These are phyloP conservation scores for Eimeria praecox DNA, from an alignment of 169 alveolate genomes.

Conservation along the genomic window DNA sequence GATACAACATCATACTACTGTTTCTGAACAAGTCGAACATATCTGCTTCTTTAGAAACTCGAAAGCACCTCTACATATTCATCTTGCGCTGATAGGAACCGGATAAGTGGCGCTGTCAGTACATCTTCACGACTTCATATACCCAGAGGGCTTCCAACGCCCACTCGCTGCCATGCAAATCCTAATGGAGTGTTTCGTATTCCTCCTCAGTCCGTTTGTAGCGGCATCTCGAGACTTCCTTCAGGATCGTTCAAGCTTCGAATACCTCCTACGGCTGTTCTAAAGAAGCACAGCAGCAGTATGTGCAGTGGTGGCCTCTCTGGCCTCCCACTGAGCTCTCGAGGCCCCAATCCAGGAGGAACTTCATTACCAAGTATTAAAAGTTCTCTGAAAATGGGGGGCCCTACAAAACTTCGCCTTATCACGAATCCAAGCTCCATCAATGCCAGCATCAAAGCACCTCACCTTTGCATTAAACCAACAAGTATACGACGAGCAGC, in stretches of 20 bases:
- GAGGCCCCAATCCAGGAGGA: conserved; percentile 2
- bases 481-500: not conserved
- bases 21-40: not conserved
- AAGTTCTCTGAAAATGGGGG: not conserved
- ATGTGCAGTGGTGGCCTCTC: not conserved
- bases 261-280: not conserved
- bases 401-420: not conserved
- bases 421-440: not conserved
- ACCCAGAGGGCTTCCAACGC: not conserved
- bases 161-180: not conserved
- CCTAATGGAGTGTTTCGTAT: not conserved
- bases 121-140: not conserved
- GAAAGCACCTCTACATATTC: not conserved
- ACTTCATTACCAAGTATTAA: not conserved
- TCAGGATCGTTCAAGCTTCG: not conserved
- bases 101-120: not conserved
- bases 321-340: not conserved
- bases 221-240: not conserved
- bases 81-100: not conserved
- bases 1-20: not conserved
- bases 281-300: not conserved
- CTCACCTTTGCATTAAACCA: not conserved
- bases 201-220: not conserved
- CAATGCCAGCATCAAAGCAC: not conserved
- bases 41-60: not conserved